Evolutionary conservation across 2,329 filamentous ascomycete genomes (phyloP), one percentile per base, ranked within the genome.

Genomic region (Pseudopithomyces maydicus): DNA sequence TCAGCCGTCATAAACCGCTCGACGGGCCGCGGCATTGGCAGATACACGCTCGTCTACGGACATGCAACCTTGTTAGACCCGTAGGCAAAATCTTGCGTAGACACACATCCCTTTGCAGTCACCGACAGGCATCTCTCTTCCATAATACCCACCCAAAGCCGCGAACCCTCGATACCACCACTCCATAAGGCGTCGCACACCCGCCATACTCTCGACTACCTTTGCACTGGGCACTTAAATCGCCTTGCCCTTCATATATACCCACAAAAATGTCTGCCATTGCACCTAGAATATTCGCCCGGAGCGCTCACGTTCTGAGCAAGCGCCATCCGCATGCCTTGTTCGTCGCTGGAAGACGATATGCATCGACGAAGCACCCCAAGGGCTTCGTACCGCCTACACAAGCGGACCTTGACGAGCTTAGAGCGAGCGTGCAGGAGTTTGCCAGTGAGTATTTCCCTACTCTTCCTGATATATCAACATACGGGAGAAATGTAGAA

Each of bases 351-450:
- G 53, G 63, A 1, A 57, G 66, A 19, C 74, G 79, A 50, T 65
- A 77, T 61, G 84, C 87, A 56, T 92, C 91, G 15, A 86, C 83
- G 20, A 91, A 90, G 73, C 88, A 90, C 70, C 87, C 88, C 3
- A 80, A 81, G 63, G 86, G 84, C 70, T 92, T 92, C 77, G 79
- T 80, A 54, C 81, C 88, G 11, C 92, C 92, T 0, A 83, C 89
- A 0, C 79, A 85, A 43, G 83, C 88, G 56, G 92, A 97, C 54
- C 83, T 97, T 7, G 78, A 88, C 20, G 92, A 97, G 78, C 82
- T 97, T 57, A 87, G 92, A 56, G 91, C 93, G 69, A 83, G 90
- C 23, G 92, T 96, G 26, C 90, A 92, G 68, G 93, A 97, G 55
- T 99, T 99, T 70, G 88, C 91, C 20, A 79, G 85, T 82, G n/a